Evolutionary conservation across 164 flowering plant species (phyloP), one percentile per base, ranked within the genome.

Genomic region (Annona cherimola): DNA sequence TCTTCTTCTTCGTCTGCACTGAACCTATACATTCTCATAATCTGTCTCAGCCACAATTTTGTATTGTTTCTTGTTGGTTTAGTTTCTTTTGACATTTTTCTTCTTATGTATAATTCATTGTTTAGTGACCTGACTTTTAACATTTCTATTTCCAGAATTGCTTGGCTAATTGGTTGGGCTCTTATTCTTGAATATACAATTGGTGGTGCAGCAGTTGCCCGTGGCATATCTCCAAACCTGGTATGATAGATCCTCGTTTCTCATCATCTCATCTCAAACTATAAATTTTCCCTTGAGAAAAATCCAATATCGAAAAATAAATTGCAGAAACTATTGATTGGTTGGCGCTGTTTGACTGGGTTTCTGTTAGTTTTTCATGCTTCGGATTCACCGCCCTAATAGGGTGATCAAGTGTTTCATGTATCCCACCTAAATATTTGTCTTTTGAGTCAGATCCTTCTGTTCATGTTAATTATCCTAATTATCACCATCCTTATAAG

Each of bases 121-220:
- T 60, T 75, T 5, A 16, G 46, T 8, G 50, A 3, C 35, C 44
- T 77, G 63, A 74, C 64, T 61, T 40, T 75, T 20, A 12, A 41
- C 41, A 26, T 14, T 77, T 8, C 73, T 79, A 71, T 63, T 74
- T 76, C 35, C 90, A 95, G 99, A 61, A 84, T 88, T 78, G 99
- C 99, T 63, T 93, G 99, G 99, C 70, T 95, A 78, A 80, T 95
- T 76, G 99, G 99, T 44, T 95, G 98, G 99, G 96, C 96, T 44
- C 80, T 95, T 74, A 87, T 95, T 67, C 80, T 95, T 84, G 99
- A 95, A 75, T 95, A 95, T 76, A 93, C 98, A 16, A 84, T 95
- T 74, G 96, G 99, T 45, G 97, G 99, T 45, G 75, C 99, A 18
- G 90, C 98, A n/a, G 96, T 95, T 79, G 97, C 97, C 45, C 91